phyloP scores from a whole-genome alignment of 306 rosid genomes.

The Glycine latifolia region DNA sequence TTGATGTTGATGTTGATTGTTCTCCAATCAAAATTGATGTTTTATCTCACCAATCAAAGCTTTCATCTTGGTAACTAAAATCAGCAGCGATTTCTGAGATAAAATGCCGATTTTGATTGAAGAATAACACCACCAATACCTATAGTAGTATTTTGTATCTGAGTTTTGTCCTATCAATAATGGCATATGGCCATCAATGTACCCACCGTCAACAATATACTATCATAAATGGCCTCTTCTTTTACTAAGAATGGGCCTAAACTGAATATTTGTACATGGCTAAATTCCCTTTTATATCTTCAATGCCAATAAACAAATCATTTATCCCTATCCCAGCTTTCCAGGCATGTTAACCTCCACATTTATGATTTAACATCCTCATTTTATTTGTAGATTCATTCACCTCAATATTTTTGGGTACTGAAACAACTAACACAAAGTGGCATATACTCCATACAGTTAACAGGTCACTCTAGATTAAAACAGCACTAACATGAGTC shows the following conservation, averaged over 20 bases:
- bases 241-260: background rate
- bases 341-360: background rate
- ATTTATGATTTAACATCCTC: background rate
- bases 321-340: background rate
- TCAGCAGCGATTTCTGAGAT: background rate
- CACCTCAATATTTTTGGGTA: background rate
- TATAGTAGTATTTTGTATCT: background rate
- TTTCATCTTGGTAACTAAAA: constrained; percentile 1
- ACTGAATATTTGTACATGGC: background rate
- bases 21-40: background rate
- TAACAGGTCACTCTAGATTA: background rate
- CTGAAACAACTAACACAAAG: constrained; percentile 7
- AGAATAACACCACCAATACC: background rate
- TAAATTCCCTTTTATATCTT: background rate
- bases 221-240: background rate
- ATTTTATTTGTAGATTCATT: background rate
- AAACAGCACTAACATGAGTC: background rate
- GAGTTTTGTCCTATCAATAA: background rate
- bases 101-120: background rate
- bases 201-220: background rate
- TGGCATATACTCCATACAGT: background rate
- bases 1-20: too few species aligned
- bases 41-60: background rate
- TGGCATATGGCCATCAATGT: background rate
- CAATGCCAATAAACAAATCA: background rate